These are phyloP conservation scores for Moniliella sp. DNA, from an alignment of 1,284 basidiomycete genomes.

Conservation along the genomic window DNA sequence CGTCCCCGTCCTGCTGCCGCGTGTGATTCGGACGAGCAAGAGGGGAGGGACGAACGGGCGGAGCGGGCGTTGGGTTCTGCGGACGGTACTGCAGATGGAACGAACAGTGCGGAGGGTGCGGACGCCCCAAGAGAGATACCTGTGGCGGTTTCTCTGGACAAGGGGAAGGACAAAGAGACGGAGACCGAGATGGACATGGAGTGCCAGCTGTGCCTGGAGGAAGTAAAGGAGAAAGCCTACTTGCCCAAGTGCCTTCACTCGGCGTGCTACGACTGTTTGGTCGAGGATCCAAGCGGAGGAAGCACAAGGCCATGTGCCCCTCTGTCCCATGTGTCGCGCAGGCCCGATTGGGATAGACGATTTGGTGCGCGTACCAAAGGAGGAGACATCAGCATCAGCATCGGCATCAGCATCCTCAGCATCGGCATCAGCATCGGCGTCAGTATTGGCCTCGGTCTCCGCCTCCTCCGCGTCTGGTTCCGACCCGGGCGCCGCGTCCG, in stretches of 20 bases:
- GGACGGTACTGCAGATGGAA: too few relatives aligned
- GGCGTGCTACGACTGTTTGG: conserved; percentile 57
- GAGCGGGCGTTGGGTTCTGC: too few relatives aligned
- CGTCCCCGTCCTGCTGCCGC: background rate
- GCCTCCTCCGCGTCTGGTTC: too few relatives aligned
- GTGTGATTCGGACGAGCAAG: background rate
- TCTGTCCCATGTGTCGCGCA: conserved; percentile 20
- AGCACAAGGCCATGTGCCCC: conserved; percentile 44
- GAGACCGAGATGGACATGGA: too few relatives aligned
- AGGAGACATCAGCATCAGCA: conserved; percentile 41
- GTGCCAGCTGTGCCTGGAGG: conserved; percentile 34
- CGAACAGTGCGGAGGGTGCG: too few relatives aligned
- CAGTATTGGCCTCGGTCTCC: too few relatives aligned
- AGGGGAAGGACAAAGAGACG: conserved; percentile 3
- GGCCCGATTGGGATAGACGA: conserved; percentile 41
- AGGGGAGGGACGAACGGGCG: conserved; percentile 1
- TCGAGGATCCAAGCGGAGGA: conserved; percentile 45
- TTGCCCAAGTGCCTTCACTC: conserved; percentile 33
- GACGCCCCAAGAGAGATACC: conserved; percentile 8
- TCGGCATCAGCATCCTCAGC: too few relatives aligned
- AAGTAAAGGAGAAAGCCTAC: conserved; percentile 16
- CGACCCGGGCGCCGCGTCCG: too few relatives aligned
- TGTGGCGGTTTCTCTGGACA: too few relatives aligned
- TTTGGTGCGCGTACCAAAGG: conserved; percentile 36
- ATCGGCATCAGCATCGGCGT: too few relatives aligned